A percentile compares a stretch with the other conserved stretches of the same genome.
Conservation (phyloP, 1,284 basidiomycete species). For the Ceratorhiza oryzae-sativae region DNA sequence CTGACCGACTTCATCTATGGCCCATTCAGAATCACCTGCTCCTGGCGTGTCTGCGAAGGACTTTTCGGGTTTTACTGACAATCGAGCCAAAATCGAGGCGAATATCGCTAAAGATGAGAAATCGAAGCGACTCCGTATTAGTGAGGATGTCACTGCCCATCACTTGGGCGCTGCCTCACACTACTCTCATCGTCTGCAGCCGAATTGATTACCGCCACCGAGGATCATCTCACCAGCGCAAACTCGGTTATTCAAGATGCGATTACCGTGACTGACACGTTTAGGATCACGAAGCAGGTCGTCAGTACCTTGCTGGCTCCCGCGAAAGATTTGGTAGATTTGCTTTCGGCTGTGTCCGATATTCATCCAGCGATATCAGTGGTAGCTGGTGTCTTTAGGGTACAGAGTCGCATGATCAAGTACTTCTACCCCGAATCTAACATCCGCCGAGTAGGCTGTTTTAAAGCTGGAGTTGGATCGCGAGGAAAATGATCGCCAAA, state of each 20-base stretch:
- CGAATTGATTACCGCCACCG: constrained; percentile 4
- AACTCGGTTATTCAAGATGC: constrained; percentile 27
- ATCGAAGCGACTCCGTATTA: constrained; percentile 7
- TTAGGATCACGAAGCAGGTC: constrained; percentile 18
- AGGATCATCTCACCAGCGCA: constrained; percentile 7
- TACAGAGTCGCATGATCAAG: not conserved
- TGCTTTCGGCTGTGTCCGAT: constrained; percentile 18
- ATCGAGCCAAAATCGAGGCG: constrained; percentile 1
- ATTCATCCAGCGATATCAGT: constrained; percentile 6
- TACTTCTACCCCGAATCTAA: not conserved
- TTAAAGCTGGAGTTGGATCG: constrained; percentile 23
- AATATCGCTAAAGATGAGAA: not conserved
- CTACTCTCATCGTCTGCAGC: not conserved
- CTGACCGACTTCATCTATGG: not conserved
- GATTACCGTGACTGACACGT: not conserved
- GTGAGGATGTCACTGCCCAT: not conserved
- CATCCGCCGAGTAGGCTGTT: not conserved
- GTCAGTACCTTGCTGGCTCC: not conserved
- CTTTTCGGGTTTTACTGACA: not conserved
- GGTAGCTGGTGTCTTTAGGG: constrained; percentile 12
- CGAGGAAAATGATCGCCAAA: constrained; percentile 20
- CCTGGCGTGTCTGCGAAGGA: constrained; percentile 14
- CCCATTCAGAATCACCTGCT: not conserved
- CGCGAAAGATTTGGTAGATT: constrained; percentile 20
- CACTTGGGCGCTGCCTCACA: no score